Evolutionary conservation across 139 green algal species (phyloP), one percentile per base, ranked within the genome.

Genomic region (Nannochloris sp.): DNA sequence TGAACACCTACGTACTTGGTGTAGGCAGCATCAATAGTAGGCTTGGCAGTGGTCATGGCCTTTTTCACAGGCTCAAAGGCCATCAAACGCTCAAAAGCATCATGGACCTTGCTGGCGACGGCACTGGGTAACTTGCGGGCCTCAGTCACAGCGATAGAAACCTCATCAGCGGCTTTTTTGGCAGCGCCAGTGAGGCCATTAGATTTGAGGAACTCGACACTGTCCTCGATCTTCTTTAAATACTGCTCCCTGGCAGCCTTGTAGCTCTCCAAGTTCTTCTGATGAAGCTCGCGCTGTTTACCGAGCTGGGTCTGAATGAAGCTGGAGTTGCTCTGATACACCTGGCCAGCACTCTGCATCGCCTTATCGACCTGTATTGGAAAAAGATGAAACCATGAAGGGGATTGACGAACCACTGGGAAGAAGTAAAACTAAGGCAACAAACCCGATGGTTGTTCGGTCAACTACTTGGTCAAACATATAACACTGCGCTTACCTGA

Each of bases 181-280:
- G 72, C 65, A 7, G 70, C 51, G 15, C 77, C 77, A 9, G 33
- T 56, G 10, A 84, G 33, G 1, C 77, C 77, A 13, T 80, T 67
- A 12, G 62, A 31, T 53, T 75, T 75, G 38, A 84, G 15, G 42
- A 58, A 79, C 23, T 72, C 59, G 6, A 84, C 70, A 6, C 29
- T 68, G 0, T 70, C 60, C 70, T 84, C 74, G 8, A 82, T 63
- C 55, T 71, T 68, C 62, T 80, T 70, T 48, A 84, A 38, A 57
- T 83, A 84, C 24, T 67, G 39, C 24, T 83, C 75, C 27, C 67
- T 51, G 0, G 74, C 70, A 45, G 60, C 47, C 19, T 57, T 55
- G 56, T 74, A 84, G 15, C 39, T 63, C 37, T 79, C 55, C 46
- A 83, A 35, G 58, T 84, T 79, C 24, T 66, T 33, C 8, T 51